These are phyloP conservation scores for Salvia rosmarinus DNA, from an alignment of 257 asterid species.

Conservation along the genomic window DNA sequence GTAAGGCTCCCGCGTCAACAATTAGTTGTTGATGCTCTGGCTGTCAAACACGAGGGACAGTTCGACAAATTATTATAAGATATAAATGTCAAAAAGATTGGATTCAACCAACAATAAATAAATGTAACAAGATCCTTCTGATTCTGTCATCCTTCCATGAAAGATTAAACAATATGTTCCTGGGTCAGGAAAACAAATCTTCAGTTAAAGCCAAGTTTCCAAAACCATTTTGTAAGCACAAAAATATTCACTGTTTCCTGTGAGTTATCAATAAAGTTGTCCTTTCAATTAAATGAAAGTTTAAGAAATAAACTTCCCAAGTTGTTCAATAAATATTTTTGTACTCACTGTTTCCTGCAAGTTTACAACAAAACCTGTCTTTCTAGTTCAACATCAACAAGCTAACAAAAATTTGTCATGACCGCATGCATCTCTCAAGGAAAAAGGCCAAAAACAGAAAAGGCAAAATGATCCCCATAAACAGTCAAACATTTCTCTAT, in stretches of 20 bases:
- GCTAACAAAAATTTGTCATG: conserved; percentile 4
- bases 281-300: not conserved
- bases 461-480: conserved; percentile 6
- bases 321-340: not conserved
- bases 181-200: not conserved
- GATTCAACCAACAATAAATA: conserved; percentile 3
- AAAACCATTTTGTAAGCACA: not conserved
- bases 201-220: not conserved
- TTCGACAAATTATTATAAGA: conserved; percentile 11
- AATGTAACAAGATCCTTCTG: not conserved
- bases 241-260: not conserved
- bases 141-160: conserved; percentile 15
- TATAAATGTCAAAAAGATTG: not conserved
- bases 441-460: not conserved
- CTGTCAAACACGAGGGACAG: conserved; percentile 48
- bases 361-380: not conserved
- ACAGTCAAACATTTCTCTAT: not conserved
- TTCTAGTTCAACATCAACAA: not conserved
- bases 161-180: not conserved
- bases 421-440: not conserved
- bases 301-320: conserved; percentile 12
- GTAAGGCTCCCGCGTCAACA: conserved; percentile 95
- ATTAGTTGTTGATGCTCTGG: conserved; percentile 98
- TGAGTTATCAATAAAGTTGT: not conserved
- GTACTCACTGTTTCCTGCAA: not conserved